Conservation (phyloP, 306 rosid genomes). For the Acacia melanoxylon region DNA sequence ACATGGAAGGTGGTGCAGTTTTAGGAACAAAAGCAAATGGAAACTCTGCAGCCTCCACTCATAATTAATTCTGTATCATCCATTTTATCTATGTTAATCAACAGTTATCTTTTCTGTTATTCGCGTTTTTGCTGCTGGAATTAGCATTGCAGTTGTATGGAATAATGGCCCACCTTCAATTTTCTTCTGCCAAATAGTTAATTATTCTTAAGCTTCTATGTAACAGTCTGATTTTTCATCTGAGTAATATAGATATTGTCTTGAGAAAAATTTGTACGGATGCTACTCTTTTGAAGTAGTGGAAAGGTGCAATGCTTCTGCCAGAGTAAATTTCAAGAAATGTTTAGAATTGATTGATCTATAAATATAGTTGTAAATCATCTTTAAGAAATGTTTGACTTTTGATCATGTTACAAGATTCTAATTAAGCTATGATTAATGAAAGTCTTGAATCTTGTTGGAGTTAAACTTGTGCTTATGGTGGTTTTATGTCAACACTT, state of each 20-base stretch:
- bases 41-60: constrained; percentile 75
- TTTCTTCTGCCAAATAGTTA: constrained; percentile 31
- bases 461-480: neutral
- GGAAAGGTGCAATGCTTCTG: neutral
- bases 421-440: neutral
- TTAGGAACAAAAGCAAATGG: constrained; percentile 58
- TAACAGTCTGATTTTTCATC: neutral
- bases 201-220: constrained; percentile 1
- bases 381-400: neutral
- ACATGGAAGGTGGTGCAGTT: constrained; percentile 51
- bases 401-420: neutral
- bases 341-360: neutral
- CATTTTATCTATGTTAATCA: constrained; percentile 31
- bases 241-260: neutral
- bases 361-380: neutral
- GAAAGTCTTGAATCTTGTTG: neutral
- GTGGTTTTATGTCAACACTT: neutral
- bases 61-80: constrained; percentile 55
- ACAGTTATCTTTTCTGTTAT: neutral
- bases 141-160: constrained; percentile 37
- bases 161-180: constrained; percentile 36
- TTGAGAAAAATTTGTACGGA: neutral
- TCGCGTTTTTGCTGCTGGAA: constrained; percentile 32
- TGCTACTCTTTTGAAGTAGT: too few relatives aligned
- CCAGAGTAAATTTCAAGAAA: neutral